These are phyloP conservation scores for Syzygium malaccense DNA, from an alignment of 441 rosid genomes.

Conservation along the genomic window DNA sequence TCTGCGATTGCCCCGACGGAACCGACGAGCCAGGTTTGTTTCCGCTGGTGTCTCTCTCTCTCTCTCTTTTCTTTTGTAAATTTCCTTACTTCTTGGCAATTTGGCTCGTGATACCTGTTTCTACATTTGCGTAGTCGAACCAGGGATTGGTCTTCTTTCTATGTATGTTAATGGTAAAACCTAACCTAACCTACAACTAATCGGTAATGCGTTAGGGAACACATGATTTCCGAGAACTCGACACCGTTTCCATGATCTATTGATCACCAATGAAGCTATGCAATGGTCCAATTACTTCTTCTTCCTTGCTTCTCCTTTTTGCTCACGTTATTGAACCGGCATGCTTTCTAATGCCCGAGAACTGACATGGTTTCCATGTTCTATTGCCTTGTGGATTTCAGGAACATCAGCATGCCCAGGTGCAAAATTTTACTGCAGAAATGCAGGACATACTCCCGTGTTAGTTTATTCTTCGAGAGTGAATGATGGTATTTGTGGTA, in stretches of 20 bases:
- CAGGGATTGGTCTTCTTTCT: neutral
- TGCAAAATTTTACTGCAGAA: neutral
- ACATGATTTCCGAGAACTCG: neutral
- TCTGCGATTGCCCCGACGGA: slow-evolving; percentile 87
- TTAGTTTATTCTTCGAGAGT: neutral
- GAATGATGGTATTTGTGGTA: slow-evolving; percentile 5
- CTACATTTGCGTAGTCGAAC: neutral
- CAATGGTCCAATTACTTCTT: neutral
- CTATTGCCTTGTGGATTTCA: neutral
- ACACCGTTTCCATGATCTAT: neutral
- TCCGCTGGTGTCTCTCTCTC: neutral
- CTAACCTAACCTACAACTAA: neutral
- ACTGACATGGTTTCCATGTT: too few species aligned
- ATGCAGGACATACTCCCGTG: neutral
- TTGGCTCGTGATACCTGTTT: neutral
- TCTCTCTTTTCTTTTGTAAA: neutral
- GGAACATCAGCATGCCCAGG: neutral
- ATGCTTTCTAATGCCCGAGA: neutral
- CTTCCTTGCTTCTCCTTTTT: neutral
- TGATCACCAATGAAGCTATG: neutral
- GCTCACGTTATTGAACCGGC: neutral
- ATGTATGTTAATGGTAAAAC: neutral
- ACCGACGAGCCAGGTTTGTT: slow-evolving; percentile 78
- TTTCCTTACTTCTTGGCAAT: neutral
- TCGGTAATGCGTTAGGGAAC: neutral